These are phyloP conservation scores for Arabidopsis hybrid DNA, from an alignment of 441 rosid species.

Conservation along the genomic window DNA sequence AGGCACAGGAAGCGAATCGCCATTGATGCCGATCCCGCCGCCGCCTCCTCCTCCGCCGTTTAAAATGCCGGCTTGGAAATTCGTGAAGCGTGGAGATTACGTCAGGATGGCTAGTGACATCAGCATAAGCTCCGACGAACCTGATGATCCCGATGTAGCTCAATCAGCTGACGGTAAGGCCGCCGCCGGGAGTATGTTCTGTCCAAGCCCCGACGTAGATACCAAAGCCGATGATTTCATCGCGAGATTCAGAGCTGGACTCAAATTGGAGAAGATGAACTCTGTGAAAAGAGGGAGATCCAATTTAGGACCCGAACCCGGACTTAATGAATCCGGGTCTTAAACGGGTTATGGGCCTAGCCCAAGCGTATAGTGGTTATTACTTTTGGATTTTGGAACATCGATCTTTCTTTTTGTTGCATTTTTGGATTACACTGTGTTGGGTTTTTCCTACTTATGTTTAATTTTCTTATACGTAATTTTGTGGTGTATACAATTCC, in stretches of 20 bases:
- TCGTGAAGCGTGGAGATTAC: constrained; percentile 60
- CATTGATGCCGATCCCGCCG: constrained; percentile 60
- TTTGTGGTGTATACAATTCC: not conserved
- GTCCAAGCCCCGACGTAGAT: constrained; percentile 91
- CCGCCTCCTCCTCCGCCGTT: constrained; percentile 89
- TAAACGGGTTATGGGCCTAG: constrained; percentile 14
- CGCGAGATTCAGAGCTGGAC: constrained; percentile 78
- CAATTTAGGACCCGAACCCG: constrained; percentile 63
- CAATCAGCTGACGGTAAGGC: constrained; percentile 30
- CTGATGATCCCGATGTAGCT: constrained; percentile 34
- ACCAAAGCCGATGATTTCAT: constrained; percentile 86
- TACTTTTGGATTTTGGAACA: not conserved
- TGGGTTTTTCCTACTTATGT: not conserved
- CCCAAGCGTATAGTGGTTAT: constrained; percentile 1
- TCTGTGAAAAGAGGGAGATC: constrained; percentile 61
- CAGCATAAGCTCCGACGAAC: constrained; percentile 45
- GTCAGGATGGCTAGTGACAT: constrained; percentile 65
- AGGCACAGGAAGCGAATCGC: constrained; percentile 54
- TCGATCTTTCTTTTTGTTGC: not conserved
- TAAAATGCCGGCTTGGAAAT: constrained; percentile 63
- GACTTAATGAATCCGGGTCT: constrained; percentile 18
- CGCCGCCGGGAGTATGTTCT: constrained; percentile 44
- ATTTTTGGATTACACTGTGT: constrained; percentile 1
- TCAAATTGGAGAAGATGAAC: constrained; percentile 76
- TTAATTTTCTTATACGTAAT: constrained; percentile 3